phyloP scores from a whole-genome alignment of 2,329 filamentous ascomycete genomes.

The Alternaria sp. region DNA sequence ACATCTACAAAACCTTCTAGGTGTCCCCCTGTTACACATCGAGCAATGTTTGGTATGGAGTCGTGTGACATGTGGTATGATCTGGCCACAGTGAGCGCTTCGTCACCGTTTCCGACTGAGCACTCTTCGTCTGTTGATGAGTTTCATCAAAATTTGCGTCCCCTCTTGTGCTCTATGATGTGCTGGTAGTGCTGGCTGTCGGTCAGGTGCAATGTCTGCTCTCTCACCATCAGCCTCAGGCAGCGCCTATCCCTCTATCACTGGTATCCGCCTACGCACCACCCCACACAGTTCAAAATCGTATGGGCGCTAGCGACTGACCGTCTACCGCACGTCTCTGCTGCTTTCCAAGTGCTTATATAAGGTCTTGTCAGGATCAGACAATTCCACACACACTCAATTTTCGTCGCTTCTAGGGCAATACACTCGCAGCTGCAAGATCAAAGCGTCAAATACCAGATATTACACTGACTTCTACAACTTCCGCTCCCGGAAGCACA shows the following conservation, averaged over 20 bases:
- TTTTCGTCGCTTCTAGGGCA: rapidly evolving
- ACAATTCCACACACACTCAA: neutral
- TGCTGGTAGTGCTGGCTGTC: neutral
- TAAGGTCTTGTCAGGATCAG: neutral
- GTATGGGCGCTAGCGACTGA: neutral
- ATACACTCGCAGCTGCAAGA: neutral
- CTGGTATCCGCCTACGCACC: neutral
- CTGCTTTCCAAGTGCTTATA: neutral
- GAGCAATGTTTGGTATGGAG: no score
- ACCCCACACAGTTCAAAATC: neutral
- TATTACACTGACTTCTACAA: neutral
- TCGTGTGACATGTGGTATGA: no score
- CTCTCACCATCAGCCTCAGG: neutral
- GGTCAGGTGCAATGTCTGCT: neutral
- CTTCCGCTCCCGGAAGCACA: neutral
- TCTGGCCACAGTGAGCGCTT: no score
- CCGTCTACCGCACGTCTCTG: neutral
- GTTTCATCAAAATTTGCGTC: no score
- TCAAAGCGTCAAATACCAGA: neutral
- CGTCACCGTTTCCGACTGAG: no score
- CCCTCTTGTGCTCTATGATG: neutral
- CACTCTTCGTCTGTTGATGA: no score
- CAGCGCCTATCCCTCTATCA: neutral
- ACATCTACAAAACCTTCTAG: no score
- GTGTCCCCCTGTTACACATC: no score